Conservation (phyloP, 1,284 basidiomycete species). For the Sporisorium reilianum region DNA sequence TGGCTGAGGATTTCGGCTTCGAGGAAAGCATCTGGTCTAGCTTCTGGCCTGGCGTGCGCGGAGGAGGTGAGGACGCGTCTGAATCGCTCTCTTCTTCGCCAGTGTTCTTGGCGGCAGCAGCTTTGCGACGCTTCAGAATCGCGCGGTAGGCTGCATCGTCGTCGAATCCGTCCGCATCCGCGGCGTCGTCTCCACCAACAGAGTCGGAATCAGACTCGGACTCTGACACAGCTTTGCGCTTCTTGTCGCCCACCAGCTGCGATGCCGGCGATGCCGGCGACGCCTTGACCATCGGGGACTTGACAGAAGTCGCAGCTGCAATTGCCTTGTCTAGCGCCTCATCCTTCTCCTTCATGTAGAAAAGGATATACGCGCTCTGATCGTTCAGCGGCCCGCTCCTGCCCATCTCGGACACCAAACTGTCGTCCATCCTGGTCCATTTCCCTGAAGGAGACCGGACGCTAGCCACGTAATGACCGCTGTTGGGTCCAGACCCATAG, state of each 20-base stretch:
- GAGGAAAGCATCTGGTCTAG: slow-evolving; percentile 36
- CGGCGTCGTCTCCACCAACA: neutral
- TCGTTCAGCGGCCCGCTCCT: slow-evolving; percentile 71
- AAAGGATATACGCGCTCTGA: slow-evolving; percentile 91
- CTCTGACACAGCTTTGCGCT: slow-evolving; percentile 20
- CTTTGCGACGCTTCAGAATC: slow-evolving; percentile 25
- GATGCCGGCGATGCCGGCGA: slow-evolving; percentile 1
- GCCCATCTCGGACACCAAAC: slow-evolving; percentile 74
- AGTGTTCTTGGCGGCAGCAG: neutral
- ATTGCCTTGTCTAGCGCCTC: slow-evolving; percentile 44
- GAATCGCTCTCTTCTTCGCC: slow-evolving; percentile 18
- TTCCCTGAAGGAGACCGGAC: slow-evolving; percentile 79
- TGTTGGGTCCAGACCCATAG: slow-evolving; percentile 90
- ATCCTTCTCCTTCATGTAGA: slow-evolving; percentile 80
- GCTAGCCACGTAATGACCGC: slow-evolving; percentile 93
- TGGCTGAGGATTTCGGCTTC: slow-evolving; percentile 39
- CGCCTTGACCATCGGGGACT: neutral
- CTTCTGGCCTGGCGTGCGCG: slow-evolving; percentile 2
- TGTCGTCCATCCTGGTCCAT: slow-evolving; percentile 97
- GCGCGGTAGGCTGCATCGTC: slow-evolving; percentile 24
- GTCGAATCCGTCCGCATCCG: slow-evolving; percentile 9
- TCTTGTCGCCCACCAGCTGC: slow-evolving; percentile 9
- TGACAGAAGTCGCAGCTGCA: slow-evolving; percentile 8
- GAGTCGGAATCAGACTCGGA: slow-evolving; percentile 9
- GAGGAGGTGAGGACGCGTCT: neutral